Percentiles rank a stretch among this genome's conserved stretches.
Evolutionary conservation across 257 asterid species (phyloP).

Genomic region (Fraxinus cuspidata): DNA sequence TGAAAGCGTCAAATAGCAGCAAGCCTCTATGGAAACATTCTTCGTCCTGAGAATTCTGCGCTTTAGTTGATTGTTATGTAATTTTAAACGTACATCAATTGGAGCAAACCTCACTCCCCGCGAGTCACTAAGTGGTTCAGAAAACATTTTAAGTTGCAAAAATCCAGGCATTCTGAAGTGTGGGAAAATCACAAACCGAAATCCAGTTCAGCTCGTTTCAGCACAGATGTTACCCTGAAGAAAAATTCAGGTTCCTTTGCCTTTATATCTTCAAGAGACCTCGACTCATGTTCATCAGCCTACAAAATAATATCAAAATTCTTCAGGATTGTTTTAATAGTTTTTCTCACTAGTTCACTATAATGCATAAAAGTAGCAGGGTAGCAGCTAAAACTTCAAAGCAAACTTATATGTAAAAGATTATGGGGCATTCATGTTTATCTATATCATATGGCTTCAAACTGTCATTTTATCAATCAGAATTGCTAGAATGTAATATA

Average conservation of each 20-base stretch:
- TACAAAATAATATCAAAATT: conserved; percentile 28
- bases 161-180: background rate
- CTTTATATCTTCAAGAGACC: conserved; percentile 67
- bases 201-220: conserved; percentile 77
- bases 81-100: background rate
- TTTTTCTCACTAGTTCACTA: background rate
- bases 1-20: conserved; percentile 1
- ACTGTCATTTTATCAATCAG: background rate
- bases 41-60: background rate
- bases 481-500: background rate
- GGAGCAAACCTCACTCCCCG: background rate
- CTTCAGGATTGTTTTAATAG: conserved; percentile 1
- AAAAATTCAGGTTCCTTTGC: conserved; percentile 74
- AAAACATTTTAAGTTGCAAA: background rate
- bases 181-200: conserved; percentile 46
- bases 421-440: background rate
- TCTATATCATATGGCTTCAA: background rate
- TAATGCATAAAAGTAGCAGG: background rate
- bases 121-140: background rate
- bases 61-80: background rate
- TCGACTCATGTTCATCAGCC: conserved; percentile 95
- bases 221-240: conserved; percentile 65
- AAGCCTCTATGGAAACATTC: conserved; percentile 11
- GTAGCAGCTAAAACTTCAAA: background rate
- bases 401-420: background rate